Evolutionary conservation across 106 monocot species (phyloP), one percentile per base, ranked within the genome.

Genomic region (Dendrobium huoshanense): DNA sequence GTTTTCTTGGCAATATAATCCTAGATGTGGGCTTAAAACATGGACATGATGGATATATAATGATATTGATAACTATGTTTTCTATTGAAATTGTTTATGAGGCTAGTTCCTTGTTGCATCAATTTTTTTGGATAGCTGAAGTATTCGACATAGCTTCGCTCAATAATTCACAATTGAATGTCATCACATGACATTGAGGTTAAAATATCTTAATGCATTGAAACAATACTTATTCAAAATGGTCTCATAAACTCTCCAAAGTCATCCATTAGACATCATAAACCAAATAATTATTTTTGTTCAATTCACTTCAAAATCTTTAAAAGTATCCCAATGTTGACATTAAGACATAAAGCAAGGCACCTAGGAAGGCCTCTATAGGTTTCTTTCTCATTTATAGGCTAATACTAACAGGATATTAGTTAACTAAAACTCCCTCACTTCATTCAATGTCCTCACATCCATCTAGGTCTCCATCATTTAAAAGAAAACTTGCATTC

Each of bases 201-300:
- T n/a, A 61, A 56, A 56, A 61, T n/a, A 61, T n/a, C 22, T 61
- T 61, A 61, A 61, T 61, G 22, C 61, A 61, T 61, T 61, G 61
- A 61, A 61, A 61, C 61, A 61, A 61, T 6, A 61, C 61, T 61
- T 61, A n/a, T 61, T 61, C 61, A 61, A 7, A 61, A n/a, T n/a
- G 22, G n/a, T 61, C 61, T 61, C 4, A 61, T 20, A 22, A 4
- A 58, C 9, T 6, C n/a, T 22, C 61, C 51, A 20, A 61, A 61
- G 22, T 61, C 61, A 22, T 61, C 61, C 61, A 61, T 22, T n/a
- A 61, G 61, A 61, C 0, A 7, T 61, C 61, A 61, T 61, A 61
- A n/a, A 61, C 4, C 4, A 3, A 22, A 61, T n/a, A n/a, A 22
- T 61, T 61, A 61, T 22, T 22, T 7, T 61, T 61, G 22, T 61